These are phyloP conservation scores for Fusarium vanettenii DNA, from an alignment of 2,329 filamentous ascomycete genomes.

Conservation along the genomic window DNA sequence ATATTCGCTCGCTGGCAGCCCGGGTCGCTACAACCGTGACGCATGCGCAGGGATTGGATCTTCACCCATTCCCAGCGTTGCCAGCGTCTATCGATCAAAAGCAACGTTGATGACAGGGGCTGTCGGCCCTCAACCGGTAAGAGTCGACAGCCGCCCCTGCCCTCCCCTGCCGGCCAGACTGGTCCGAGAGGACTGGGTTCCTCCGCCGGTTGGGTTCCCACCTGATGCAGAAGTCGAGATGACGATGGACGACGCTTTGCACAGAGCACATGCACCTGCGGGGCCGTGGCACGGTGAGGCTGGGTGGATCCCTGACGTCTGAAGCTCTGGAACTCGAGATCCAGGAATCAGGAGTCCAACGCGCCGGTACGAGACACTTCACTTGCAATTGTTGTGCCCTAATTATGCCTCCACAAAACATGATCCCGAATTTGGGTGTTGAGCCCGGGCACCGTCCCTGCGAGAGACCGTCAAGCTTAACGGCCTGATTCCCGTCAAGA, in stretches of 20 bases:
- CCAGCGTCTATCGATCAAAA: conserved; percentile 40
- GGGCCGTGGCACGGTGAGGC: conserved; percentile 43
- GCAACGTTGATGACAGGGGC: conserved; percentile 35
- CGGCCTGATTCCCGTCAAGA: not conserved
- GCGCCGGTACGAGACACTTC: conserved; percentile 39
- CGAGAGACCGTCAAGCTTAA: not conserved
- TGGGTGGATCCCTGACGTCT: conserved; percentile 41
- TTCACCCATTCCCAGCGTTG: conserved; percentile 18
- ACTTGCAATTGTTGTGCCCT: conserved; percentile 45
- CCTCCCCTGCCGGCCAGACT: conserved; percentile 29
- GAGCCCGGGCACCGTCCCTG: not conserved
- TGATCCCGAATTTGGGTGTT: conserved; percentile 10
- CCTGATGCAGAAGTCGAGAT: conserved; percentile 38
- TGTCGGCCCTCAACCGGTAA: conserved; percentile 26
- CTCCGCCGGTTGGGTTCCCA: conserved; percentile 30
- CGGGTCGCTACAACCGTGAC: conserved; percentile 5
- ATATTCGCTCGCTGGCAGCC: not conserved
- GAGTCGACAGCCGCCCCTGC: conserved; percentile 15
- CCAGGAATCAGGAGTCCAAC: conserved; percentile 41
- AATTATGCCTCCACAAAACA: conserved; percentile 42
- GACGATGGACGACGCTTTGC: conserved; percentile 36
- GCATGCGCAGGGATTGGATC: conserved; percentile 35
- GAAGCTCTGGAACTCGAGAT: conserved; percentile 35
- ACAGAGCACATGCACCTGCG: conserved; percentile 39
- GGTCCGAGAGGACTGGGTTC: conserved; percentile 29